phyloP scores from a whole-genome alignment of 106 monocot species.

The Vanilla planifolia region DNA sequence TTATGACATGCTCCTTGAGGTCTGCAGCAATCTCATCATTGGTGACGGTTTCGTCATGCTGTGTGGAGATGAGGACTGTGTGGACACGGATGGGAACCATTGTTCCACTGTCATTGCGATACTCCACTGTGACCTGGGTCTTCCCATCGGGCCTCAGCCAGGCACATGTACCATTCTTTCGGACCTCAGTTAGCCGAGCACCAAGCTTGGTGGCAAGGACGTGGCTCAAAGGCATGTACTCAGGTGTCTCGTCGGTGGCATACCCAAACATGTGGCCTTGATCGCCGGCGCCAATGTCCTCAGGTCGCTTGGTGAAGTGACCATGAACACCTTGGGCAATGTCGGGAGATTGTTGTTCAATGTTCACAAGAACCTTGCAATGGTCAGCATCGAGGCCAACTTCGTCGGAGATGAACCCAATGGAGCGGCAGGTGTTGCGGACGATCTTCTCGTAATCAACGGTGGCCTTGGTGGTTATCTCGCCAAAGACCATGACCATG shows the following conservation, averaged over 20 bases:
- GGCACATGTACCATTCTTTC: not conserved
- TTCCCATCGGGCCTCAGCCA: conserved; percentile 1
- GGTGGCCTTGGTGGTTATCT: conserved; percentile 20
- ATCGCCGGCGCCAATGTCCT: conserved; percentile 26
- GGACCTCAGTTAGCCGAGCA: not conserved
- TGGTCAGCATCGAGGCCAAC: conserved; percentile 20
- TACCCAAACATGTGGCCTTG: conserved; percentile 32
- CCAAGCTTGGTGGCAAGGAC: conserved; percentile 24
- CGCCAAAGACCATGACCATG: conserved; percentile 27
- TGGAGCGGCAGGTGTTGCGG: conserved; percentile 21
- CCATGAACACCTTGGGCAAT: conserved; percentile 25
- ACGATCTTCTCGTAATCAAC: conserved; percentile 22
- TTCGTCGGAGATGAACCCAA: conserved; percentile 16
- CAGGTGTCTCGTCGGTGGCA: conserved; percentile 23
- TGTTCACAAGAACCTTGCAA: conserved; percentile 24
- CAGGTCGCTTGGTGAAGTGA: conserved; percentile 26
- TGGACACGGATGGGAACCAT: conserved; percentile 28
- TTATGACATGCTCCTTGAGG: conserved; percentile 26
- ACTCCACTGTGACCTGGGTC: conserved; percentile 21
- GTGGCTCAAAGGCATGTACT: conserved; percentile 20
- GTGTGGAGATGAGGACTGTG: conserved; percentile 24
- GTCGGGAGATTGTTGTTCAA: conserved; percentile 22
- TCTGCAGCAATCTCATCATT: conserved; percentile 22
- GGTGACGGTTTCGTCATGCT: conserved; percentile 25
- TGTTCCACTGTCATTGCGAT: conserved; percentile 17